A percentile compares a stretch with the other conserved stretches of the same genome.
phyloP scores from a whole-genome alignment of 371 early-diverging fungal species.

The Rhizopus delemar region DNA sequence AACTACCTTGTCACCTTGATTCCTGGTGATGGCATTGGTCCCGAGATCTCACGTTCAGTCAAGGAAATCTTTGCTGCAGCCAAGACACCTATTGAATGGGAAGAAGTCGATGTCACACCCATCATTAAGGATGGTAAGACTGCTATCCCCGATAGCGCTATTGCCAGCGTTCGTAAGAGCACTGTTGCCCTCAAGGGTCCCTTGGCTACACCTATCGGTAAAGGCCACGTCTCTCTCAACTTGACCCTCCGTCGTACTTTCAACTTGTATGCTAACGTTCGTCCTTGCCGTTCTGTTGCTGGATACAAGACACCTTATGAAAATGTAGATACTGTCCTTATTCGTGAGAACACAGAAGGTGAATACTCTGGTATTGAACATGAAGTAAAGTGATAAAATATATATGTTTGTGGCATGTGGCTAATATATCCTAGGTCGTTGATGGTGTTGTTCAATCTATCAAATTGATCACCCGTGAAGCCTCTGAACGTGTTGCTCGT shows the following conservation, averaged over 20 bases:
- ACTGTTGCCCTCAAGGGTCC: conserved; percentile 98
- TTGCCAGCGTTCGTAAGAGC: conserved; percentile 89
- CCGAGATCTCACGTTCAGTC: conserved; percentile 94
- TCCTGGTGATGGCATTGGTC: conserved; percentile 99
- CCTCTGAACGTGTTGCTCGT: conserved; percentile 89
- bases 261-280: conserved; percentile 97
- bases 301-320: conserved; percentile 96
- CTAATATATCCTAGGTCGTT: conserved; percentile 62
- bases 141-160: conserved; percentile 89
- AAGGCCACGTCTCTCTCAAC: conserved; percentile 98
- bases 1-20: conserved; percentile 91
- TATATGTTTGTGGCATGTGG: too few relatives aligned
- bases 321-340: conserved; percentile 95
- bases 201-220: conserved; percentile 96
- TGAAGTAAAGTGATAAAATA: conserved; percentile 48
- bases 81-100: conserved; percentile 96
- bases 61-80: conserved; percentile 92
- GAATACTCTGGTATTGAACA: conserved; percentile 99
- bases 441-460: conserved; percentile 97
- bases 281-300: conserved; percentile 93
- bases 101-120: conserved; percentile 94
- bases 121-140: conserved; percentile 90
- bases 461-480: conserved; percentile 96
- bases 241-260: conserved; percentile 96
- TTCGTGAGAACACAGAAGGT: conserved; percentile 99